Evolutionary conservation across 495 filamentous ascomycete genomes (phyloP).

Genomic region (Xylaria palmicola): DNA sequence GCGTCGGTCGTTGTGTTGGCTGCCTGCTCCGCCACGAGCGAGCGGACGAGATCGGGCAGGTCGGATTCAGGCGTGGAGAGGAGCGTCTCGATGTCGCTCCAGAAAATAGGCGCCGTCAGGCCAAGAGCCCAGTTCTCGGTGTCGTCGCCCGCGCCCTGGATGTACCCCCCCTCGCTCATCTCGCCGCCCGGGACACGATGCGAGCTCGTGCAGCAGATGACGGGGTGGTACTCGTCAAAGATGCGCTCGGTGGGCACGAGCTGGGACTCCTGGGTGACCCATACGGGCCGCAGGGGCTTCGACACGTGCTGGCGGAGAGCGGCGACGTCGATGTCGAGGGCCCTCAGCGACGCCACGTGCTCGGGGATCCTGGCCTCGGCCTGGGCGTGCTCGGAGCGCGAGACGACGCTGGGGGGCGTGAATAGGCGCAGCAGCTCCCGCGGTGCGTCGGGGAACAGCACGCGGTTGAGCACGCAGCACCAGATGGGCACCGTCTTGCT

Average conservation of each 20-base stretch:
- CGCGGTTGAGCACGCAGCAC: slow-evolving; percentile 78
- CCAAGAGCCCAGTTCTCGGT: slow-evolving; percentile 85
- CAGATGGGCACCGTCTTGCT: slow-evolving; percentile 94
- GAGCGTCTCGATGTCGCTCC: slow-evolving; percentile 60
- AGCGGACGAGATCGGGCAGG: slow-evolving; percentile 60
- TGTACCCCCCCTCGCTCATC: slow-evolving; percentile 70
- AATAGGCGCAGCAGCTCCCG: slow-evolving; percentile 51
- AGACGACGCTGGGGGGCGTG: slow-evolving; percentile 67
- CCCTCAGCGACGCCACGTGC: slow-evolving; percentile 61
- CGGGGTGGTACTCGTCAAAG: slow-evolving; percentile 58
- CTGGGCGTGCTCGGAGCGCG: slow-evolving; percentile 72
- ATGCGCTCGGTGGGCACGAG: slow-evolving; percentile 29
- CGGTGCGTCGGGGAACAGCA: slow-evolving; percentile 63
- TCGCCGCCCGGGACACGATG: slow-evolving; percentile 64
- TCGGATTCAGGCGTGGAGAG: slow-evolving; percentile 61
- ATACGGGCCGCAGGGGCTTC: slow-evolving; percentile 64
- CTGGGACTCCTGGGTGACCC: slow-evolving; percentile 52
- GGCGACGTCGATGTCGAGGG: slow-evolving; percentile 33
- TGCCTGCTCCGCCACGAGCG: slow-evolving; percentile 43
- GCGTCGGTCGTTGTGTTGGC: slow-evolving; percentile 18
- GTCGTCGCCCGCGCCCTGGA: slow-evolving; percentile 93
- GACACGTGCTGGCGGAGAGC: slow-evolving; percentile 37
- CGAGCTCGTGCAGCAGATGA: slow-evolving; percentile 82
- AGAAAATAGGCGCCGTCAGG: slow-evolving; percentile 75
- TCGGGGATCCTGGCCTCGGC: slow-evolving; percentile 65